Evolutionary conservation across 805 yeast species (phyloP), one percentile per base, ranked within the genome.

Genomic region (Candida qinlingensis): DNA sequence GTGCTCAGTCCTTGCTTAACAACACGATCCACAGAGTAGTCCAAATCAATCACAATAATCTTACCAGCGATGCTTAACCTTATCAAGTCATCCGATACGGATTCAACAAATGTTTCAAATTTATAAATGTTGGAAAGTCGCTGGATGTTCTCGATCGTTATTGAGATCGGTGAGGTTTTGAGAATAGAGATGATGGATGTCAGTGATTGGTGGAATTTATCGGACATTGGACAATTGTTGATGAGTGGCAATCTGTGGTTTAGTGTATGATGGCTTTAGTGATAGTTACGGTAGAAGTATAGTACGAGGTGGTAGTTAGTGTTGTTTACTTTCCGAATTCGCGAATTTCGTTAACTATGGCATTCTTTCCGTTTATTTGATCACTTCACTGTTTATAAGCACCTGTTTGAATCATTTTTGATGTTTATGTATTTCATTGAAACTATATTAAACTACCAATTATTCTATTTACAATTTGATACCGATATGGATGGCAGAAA

Each of bases 401-500:
- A 19, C 19, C 19, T 19, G 19, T 19, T 19, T 19, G 19, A 2
- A 19, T 19, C 3, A 2, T 19, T 19, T 19, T 19, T 19, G 19
- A 19, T 19, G 19, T 19, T 19, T 19, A 19, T 19, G 19, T 19
- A 19, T 19, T 19, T 19, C 3, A 19, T 19, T 19, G 19, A 3
- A 19, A 37, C 27, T 37, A 8, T 37, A 9, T 26, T 19, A 19
- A 19, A 7, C 29, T 19, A 19, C 27, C 7, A 6, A 13, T 13
- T 37, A 27, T 8, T 26, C 12, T 27, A 27, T 30, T 69, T 71
- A 89, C 54, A 88, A 74, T 70, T 94, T 94, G 47, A 94, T 87
- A 59, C 98, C 99, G 66, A 90, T 81, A 64, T 94, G 99, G 55
- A 94, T 90, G 45, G 96, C 92, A 47, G 98, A 96, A 48, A 90